Conservation (phyloP, 1,284 basidiomycete genomes). For the Cutaneotrichosporon sp. region DNA sequence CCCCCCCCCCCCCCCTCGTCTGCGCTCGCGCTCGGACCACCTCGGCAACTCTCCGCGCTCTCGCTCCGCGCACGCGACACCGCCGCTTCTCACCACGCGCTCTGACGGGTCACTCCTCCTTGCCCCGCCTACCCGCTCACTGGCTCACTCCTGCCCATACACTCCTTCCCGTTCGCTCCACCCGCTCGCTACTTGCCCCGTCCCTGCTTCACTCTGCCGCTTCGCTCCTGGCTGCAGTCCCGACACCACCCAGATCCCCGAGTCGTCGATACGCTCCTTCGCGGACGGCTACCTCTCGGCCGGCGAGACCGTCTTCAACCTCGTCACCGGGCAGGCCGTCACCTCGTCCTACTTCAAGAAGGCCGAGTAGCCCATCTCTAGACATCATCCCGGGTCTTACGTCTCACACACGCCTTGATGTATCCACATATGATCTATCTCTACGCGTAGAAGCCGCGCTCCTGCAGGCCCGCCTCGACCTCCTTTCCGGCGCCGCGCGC, state of each 20-base stretch:
- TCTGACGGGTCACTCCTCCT: no score
- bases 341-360: constrained; percentile 70
- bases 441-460: constrained; percentile 23
- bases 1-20: no score
- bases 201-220: background rate
- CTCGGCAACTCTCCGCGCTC: no score
- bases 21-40: background rate
- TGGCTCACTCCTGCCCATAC: no score
- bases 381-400: background rate
- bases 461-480: constrained; percentile 31
- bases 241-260: constrained; percentile 67
- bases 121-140: no score
- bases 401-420: constrained; percentile 5
- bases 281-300: constrained; percentile 80
- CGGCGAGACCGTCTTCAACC: constrained; percentile 86
- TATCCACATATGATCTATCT: background rate
- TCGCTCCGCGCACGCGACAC: no score
- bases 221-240: constrained; percentile 59
- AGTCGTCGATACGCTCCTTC: constrained; percentile 71
- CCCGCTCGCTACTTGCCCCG: background rate
- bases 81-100: no score
- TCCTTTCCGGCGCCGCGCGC: constrained; percentile 25
- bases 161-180: no score
- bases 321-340: constrained; percentile 74
- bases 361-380: constrained; percentile 7